A percentile compares a stretch with the other conserved stretches of the same genome.
phyloP scores from a whole-genome alignment of 345 rosid genomes.

The Trapa bicornis region DNA sequence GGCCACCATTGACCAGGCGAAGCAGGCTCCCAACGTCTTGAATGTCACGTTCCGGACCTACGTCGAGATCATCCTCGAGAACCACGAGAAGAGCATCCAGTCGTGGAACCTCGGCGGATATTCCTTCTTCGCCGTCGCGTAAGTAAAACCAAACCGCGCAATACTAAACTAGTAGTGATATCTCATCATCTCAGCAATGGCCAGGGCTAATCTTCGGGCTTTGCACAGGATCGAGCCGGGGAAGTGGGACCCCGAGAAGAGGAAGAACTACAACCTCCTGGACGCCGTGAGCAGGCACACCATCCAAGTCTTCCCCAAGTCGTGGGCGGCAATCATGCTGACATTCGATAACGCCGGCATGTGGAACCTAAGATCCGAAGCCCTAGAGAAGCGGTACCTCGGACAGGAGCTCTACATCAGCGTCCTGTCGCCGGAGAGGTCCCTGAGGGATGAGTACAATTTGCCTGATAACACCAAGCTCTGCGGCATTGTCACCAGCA shows the following conservation, averaged over 20 bases:
- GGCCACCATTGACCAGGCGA: not conserved
- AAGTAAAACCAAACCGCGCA: not conserved
- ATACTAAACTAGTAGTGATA: too few species aligned
- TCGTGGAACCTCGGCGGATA: conserved; percentile 15
- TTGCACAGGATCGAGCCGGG: conserved; percentile 14
- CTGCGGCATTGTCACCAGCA: conserved; percentile 4
- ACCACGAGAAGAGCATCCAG: conserved; percentile 20
- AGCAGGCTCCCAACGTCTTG: conserved; percentile 8
- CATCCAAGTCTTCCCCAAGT: conserved; percentile 15
- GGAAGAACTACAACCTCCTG: conserved; percentile 16
- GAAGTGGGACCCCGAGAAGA: conserved; percentile 16
- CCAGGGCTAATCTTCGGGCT: not conserved
- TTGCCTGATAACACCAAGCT: conserved; percentile 9
- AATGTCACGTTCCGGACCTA: conserved; percentile 14
- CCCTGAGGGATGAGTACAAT: conserved; percentile 16
- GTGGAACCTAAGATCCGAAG: conserved; percentile 16
- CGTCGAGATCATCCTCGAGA: conserved; percentile 18
- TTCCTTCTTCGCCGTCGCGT: conserved; percentile 14
- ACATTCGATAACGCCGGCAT: conserved; percentile 17
- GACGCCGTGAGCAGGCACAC: conserved; percentile 20
- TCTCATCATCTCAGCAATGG: too few species aligned
- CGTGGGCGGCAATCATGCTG: conserved; percentile 19
- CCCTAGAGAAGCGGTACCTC: conserved; percentile 12
- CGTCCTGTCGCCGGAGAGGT: conserved; percentile 11
- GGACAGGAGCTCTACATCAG: conserved; percentile 16